Evolutionary conservation across 108 stramenopile genomes (phyloP).

Genomic region (Cylindrotheca closterium): DNA sequence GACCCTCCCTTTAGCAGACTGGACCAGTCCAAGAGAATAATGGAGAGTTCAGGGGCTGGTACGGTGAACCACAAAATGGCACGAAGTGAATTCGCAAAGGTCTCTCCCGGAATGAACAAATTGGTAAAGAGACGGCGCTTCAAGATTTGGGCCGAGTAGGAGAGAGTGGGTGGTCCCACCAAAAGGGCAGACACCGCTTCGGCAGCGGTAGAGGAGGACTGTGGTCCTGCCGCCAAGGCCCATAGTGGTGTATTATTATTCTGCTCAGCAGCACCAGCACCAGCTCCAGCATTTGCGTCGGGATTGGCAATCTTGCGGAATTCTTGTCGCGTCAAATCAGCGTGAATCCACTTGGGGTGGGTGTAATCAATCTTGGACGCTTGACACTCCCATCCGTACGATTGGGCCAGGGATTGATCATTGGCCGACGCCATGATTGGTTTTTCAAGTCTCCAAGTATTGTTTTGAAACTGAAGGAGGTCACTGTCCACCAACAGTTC

Average conservation of each 20-base stretch:
- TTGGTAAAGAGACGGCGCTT: constrained; percentile 75
- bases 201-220: constrained; percentile 42
- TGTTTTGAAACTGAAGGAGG: constrained; percentile 28
- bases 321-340: constrained; percentile 73
- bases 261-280: too few relatives aligned
- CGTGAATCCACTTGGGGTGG: constrained; percentile 66
- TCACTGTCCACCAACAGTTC: constrained; percentile 68
- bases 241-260: constrained; percentile 44
- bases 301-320: constrained; percentile 25
- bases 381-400: constrained; percentile 70
- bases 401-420: constrained; percentile 55
- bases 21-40: constrained; percentile 76
- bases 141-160: constrained; percentile 16
- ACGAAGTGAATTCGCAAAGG: constrained; percentile 51
- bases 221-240: constrained; percentile 54
- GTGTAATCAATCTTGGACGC: constrained; percentile 63
- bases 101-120: constrained; percentile 66
- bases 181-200: constrained; percentile 63
- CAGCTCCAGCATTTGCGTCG: neutral
- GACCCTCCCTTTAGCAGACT: constrained; percentile 32
- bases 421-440: constrained; percentile 57
- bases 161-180: constrained; percentile 49
- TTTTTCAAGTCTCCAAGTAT: constrained; percentile 10
- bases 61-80: constrained; percentile 55
- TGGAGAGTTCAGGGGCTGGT: constrained; percentile 75